phyloP scores from a whole-genome alignment of 148 eudicot genomes.

The Rhododendron molle region DNA sequence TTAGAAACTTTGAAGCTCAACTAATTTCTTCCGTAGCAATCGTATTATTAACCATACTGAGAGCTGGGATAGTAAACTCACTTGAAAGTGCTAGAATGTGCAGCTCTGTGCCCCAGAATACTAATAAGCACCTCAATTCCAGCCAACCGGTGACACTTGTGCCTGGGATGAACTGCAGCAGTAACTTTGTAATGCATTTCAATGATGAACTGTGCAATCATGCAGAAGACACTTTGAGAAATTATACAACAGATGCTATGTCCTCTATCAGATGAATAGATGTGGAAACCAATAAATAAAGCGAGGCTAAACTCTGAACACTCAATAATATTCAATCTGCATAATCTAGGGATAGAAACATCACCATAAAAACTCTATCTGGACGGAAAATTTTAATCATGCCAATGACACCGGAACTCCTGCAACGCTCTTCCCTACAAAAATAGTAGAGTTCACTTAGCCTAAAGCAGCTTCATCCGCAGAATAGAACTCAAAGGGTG shows the following conservation, averaged over 20 bases:
- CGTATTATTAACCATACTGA: too few relatives aligned
- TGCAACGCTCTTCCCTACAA: constrained; percentile 52
- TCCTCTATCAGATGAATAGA: background rate
- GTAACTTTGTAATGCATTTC: constrained; percentile 90
- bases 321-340: background rate
- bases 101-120: constrained; percentile 75
- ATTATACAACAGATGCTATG: background rate
- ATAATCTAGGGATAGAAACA: constrained; percentile 8
- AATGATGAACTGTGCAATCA: constrained; percentile 58
- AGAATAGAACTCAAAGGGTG: constrained; percentile 10
- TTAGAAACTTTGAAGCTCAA: too few relatives aligned
- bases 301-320: background rate
- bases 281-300: background rate
- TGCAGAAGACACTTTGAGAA: constrained; percentile 1
- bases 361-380: constrained; percentile 93
- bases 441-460: constrained; percentile 5
- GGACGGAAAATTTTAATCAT: constrained; percentile 75
- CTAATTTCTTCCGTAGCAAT: too few relatives aligned
- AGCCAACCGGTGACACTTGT: constrained; percentile 76
- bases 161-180: constrained; percentile 72
- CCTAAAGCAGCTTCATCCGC: background rate
- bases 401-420: constrained; percentile 33
- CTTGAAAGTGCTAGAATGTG: constrained; percentile 80
- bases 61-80: too few relatives aligned
- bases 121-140: constrained; percentile 78